Base-by-base conservation (phyloP, 306 rosid genomes). In the Cicer arietinum region DNA sequence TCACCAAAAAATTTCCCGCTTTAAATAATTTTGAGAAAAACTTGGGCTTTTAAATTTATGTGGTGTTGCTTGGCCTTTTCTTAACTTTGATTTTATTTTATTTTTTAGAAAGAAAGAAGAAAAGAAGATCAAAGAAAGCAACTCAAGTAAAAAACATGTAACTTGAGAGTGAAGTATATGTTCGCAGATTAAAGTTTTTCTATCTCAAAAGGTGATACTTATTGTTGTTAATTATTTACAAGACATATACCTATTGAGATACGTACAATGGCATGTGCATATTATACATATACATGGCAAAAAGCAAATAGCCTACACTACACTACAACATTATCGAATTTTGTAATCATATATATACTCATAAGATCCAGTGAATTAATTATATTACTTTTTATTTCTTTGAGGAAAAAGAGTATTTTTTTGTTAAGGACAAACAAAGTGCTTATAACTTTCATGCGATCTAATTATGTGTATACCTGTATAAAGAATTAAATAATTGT, bases 101-200 rank as follows among this genome's bases (percentile, higher is more conserved):
- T 74, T 84, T 74, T 74, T 80, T 62, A 73, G 81, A 82, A 77
- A 73, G 79, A 82, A 86, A 69, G 76, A 81, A 80, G 46, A 20
- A 69, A 62, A 57, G 77, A 62, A 80, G 84, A 77, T 69, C 40
- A 76, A 77, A 72, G 41, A 84, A 85, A 83, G 82, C 77, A 89
- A 81, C 50, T 74, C 74, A 65, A 74, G 79, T 80, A 58, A 77
- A 77, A 83, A 79, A 84, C 77, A 85, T 87, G 85, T 84, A 84
- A 91, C 96, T 86, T 92, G 86, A 86, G 85, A 50, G 80, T 82
- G 89, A 90, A 86, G 98, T 76, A 77, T 85, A 75, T 68, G 81
- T 68, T 73, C 74, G 25, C 67, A 13, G 75, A 63, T 71, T 70
- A 68, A 68, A 56, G 69, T 63, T 81, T 79, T 77, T 76, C 57